Percentiles rank a stretch among this genome's conserved stretches.
These are phyloP conservation scores for Talaromyces proteolyticus DNA, from an alignment of 495 filamentous ascomycete genomes.

Conservation along the genomic window DNA sequence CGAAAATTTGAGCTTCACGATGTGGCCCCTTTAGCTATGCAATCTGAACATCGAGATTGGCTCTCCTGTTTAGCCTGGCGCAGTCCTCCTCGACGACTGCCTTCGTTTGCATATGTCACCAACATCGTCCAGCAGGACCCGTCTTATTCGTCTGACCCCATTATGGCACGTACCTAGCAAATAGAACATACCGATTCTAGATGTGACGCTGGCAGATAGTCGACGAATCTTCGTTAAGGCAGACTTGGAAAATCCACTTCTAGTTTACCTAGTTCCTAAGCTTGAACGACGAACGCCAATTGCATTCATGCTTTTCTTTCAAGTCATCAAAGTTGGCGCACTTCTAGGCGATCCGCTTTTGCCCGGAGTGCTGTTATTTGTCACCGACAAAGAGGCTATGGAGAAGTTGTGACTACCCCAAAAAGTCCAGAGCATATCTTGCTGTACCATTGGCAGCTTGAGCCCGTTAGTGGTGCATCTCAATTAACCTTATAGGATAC, in stretches of 20 bases:
- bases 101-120: slow-evolving; percentile 7
- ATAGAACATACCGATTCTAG: not conserved
- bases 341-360: slow-evolving; percentile 10
- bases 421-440: slow-evolving; percentile 1
- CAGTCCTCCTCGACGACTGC: not conserved
- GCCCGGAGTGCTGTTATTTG: slow-evolving; percentile 5
- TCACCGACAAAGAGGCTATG: slow-evolving; percentile 16
- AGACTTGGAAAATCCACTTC: slow-evolving; percentile 23
- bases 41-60: not conserved
- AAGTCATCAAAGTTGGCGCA: slow-evolving; percentile 9
- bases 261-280: not conserved
- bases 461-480: slow-evolving; percentile 4
- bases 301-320: slow-evolving; percentile 17
- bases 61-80: slow-evolving; percentile 1
- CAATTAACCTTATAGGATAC: slow-evolving; percentile 4
- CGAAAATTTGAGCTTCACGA: not conserved
- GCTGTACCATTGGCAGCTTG: slow-evolving; percentile 3
- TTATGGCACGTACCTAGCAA: not conserved
- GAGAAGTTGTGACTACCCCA: not conserved
- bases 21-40: not conserved
- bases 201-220: not conserved
- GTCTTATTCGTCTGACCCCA: slow-evolving; percentile 1
- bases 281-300: slow-evolving; percentile 18
- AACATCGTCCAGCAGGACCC: not conserved
- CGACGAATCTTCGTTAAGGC: slow-evolving; percentile 10